Evolutionary conservation across 1,284 basidiomycete species (phyloP).

Genomic region (Somion occarium): DNA sequence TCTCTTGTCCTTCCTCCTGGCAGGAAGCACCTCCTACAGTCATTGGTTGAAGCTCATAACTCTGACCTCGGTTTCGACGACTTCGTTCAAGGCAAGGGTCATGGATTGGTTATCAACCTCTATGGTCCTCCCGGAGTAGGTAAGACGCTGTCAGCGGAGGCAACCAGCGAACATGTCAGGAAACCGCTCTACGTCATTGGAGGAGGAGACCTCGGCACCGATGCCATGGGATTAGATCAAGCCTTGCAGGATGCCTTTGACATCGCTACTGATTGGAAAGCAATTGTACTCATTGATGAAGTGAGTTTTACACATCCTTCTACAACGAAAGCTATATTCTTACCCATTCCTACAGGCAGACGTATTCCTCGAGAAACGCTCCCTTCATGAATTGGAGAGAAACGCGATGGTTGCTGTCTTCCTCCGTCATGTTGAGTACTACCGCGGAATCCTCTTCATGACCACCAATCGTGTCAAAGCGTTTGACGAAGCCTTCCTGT

Average conservation of each 20-base stretch:
- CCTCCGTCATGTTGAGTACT: conserved; percentile 59
- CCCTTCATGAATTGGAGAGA: conserved; percentile 51
- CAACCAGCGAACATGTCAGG: conserved; percentile 54
- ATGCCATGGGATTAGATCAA: conserved; percentile 29
- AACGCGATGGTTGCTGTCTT: conserved; percentile 67
- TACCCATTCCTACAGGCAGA: conserved; percentile 18
- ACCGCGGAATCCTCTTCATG: conserved; percentile 61
- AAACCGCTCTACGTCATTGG: conserved; percentile 56
- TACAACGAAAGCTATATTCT: neutral
- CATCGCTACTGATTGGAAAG: conserved; percentile 57
- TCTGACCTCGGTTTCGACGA: conserved; percentile 51
- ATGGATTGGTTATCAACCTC: conserved; percentile 55
- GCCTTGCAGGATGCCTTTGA: conserved; percentile 28
- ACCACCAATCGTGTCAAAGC: conserved; percentile 61
- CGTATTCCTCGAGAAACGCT: conserved; percentile 60
- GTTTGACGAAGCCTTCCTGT: conserved; percentile 66
- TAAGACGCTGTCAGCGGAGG: conserved; percentile 48
- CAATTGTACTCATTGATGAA: conserved; percentile 61
- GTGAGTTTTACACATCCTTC: conserved; percentile 8
- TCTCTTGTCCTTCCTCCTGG: conserved; percentile 51
- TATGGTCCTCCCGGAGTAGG: conserved; percentile 61
- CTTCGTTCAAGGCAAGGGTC: conserved; percentile 59
- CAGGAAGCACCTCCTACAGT: conserved; percentile 49
- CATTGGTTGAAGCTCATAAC: conserved; percentile 54
- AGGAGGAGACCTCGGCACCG: conserved; percentile 53